These are phyloP conservation scores for Alternaria triticina DNA, from an alignment of 2,329 filamentous ascomycete species.

Conservation along the genomic window DNA sequence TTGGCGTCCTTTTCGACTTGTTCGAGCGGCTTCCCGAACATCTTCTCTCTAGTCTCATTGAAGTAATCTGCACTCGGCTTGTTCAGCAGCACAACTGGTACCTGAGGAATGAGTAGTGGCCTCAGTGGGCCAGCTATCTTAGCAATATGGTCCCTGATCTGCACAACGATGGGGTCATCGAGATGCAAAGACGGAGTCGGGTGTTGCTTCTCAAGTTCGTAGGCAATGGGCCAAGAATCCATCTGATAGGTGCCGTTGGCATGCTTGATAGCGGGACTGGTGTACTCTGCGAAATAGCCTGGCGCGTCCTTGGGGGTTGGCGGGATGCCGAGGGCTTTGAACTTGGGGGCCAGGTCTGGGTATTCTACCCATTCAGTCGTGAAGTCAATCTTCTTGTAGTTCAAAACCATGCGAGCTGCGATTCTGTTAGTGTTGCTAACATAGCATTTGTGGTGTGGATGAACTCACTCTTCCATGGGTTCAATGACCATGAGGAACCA, in stretches of 20 bases:
- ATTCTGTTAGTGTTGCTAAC: background rate
- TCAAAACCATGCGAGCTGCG: constrained; percentile 68
- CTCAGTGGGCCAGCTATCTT: constrained; percentile 27
- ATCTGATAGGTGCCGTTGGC: constrained; percentile 66
- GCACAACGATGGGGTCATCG: constrained; percentile 58
- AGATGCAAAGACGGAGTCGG: constrained; percentile 66
- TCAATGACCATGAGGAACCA: constrained; percentile 66
- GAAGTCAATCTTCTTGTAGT: constrained; percentile 72
- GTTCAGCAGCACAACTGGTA: constrained; percentile 61
- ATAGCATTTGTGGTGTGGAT: background rate
- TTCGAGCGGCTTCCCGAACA: constrained; percentile 61
- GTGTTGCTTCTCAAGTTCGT: constrained; percentile 63
- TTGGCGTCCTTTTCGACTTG: constrained; percentile 57
- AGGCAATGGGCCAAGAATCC: constrained; percentile 68
- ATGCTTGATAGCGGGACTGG: constrained; percentile 63
- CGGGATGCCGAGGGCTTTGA: constrained; percentile 55
- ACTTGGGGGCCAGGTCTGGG: constrained; percentile 64
- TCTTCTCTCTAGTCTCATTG: constrained; percentile 56
- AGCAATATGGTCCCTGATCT: constrained; percentile 53
- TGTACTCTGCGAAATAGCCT: constrained; percentile 54
- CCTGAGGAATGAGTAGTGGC: constrained; percentile 47
- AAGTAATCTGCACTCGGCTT: constrained; percentile 63
- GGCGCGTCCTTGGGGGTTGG: constrained; percentile 51
- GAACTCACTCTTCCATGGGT: constrained; percentile 71
- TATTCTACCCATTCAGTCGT: constrained; percentile 74